phyloP scores from a whole-genome alignment of 2,329 filamentous ascomycete species.

The Nigrospora oryzae region DNA sequence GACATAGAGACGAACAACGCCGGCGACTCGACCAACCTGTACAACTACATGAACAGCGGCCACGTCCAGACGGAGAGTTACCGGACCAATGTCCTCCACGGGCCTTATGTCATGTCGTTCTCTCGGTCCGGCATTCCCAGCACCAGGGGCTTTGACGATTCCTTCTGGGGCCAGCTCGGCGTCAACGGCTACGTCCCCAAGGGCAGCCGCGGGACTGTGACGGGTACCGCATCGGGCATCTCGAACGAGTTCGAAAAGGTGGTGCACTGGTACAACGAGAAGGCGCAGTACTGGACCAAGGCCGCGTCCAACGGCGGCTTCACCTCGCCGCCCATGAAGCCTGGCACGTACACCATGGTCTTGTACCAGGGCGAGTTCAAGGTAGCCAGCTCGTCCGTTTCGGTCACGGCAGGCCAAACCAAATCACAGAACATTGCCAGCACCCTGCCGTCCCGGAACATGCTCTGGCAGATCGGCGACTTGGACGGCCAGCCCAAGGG shows the following conservation, averaged over 20 bases:
- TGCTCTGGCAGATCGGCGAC: slow-evolving; percentile 56
- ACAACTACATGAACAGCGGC: slow-evolving; percentile 62
- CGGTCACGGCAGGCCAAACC: slow-evolving; percentile 41
- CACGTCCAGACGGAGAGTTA: slow-evolving; percentile 55
- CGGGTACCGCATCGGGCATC: slow-evolving; percentile 52
- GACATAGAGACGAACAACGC: slow-evolving; percentile 60
- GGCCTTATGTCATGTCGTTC: slow-evolving; percentile 56
- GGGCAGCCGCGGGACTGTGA: slow-evolving; percentile 48
- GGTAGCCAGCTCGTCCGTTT: slow-evolving; percentile 39
- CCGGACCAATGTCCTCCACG: slow-evolving; percentile 52
- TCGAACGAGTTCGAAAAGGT: slow-evolving; percentile 43
- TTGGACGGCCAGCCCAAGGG: slow-evolving; percentile 57
- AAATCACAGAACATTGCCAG: slow-evolving; percentile 40
- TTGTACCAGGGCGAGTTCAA: slow-evolving; percentile 52
- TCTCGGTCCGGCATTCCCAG: slow-evolving; percentile 47
- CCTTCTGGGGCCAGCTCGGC: slow-evolving; percentile 50
- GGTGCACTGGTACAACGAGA: slow-evolving; percentile 56
- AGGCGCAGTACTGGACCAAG: slow-evolving; percentile 58
- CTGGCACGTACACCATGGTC: slow-evolving; percentile 61
- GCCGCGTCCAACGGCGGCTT: slow-evolving; percentile 46
- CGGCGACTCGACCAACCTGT: slow-evolving; percentile 47
- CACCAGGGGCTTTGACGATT: slow-evolving; percentile 36
- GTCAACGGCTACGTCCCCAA: slow-evolving; percentile 50
- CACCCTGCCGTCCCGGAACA: slow-evolving; percentile 32
- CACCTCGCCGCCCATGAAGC: slow-evolving; percentile 58